Evolutionary conservation across 495 filamentous ascomycete species (phyloP), one percentile per base, ranked within the genome.

Genomic region (Clohesyomyces aquaticus): DNA sequence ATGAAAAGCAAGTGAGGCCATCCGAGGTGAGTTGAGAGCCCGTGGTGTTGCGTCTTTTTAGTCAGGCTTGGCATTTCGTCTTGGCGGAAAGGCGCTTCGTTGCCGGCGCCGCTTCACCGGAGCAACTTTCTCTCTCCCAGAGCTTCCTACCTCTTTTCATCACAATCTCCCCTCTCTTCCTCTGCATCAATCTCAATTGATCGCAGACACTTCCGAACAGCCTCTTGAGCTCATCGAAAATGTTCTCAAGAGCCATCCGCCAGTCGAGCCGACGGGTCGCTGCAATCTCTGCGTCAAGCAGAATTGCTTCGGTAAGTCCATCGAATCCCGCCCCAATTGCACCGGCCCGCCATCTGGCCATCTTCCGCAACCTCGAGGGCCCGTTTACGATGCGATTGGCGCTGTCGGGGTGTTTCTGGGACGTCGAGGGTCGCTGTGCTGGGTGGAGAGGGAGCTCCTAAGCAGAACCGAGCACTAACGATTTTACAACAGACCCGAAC

Each of bases 171-270:
- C 55, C 66, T 66, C 64, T 48, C 50, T 29, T 25, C 48, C 47
- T 70, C 69, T 70, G 64, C 71, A 63, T 72, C 70, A 66, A 74
- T 74, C 61, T 61, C 72, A 68, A 68, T 71, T 72, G 72, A 63
- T 66, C 63, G 70, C 66, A 66, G 66, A 65, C 51, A 61, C 55
- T 53, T 65, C 45, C 49, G 16, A 69, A 78, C 77, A 78, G 78
- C 76, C 75, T 82, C 79, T 80, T 81, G 80, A 82, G 77, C 77
- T 72, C 73, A 70, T 77, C 79, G 86, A 71, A 78, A 18, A 97
- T 98, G 94, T 93, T 98, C 85, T 91, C 92, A 80, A 96, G 90
- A 88, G 93, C 93, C 84, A 83, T 97, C 81, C 86, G 92, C 80
- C 92, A 94, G 84, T 92, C 91, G 77, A 88, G 87, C 83, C 91